These are phyloP conservation scores for Botrytis hyacinthi DNA, from an alignment of 2,329 filamentous ascomycete species.

Conservation along the genomic window DNA sequence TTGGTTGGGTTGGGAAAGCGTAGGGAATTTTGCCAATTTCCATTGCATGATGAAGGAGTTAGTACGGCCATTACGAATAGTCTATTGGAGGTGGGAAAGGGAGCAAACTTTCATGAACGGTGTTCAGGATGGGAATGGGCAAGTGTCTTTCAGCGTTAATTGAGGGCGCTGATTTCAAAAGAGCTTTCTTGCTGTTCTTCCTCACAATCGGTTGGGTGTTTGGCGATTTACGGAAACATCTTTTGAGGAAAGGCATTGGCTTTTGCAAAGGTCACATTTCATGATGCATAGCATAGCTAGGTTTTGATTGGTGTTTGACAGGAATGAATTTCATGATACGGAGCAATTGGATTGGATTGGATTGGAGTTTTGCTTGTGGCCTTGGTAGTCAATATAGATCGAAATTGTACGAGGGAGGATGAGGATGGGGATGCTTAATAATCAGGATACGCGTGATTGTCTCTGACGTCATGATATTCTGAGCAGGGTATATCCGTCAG, in stretches of 20 bases:
- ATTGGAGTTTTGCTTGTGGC: neutral
- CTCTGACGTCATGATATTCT: neutral
- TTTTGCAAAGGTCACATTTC: neutral
- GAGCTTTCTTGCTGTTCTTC: neutral
- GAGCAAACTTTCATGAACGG: neutral
- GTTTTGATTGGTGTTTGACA: neutral
- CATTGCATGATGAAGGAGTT: neutral
- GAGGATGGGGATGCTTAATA: neutral
- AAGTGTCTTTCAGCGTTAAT: neutral
- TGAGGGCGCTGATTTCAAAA: neutral
- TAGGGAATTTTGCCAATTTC: neutral
- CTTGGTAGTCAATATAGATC: neutral
- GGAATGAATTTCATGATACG: neutral
- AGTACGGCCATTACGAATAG: neutral
- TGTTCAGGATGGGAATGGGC: neutral
- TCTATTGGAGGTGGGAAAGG: neutral
- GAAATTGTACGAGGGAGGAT: neutral
- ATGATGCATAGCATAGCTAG: neutral
- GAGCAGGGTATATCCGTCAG: neutral
- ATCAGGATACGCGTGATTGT: neutral
- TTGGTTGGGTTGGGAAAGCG: constrained; percentile 87
- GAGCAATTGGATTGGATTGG: neutral
- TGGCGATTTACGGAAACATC: neutral
- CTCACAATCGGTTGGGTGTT: neutral
- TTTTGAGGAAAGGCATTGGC: neutral